phyloP scores from a whole-genome alignment of 305 asterid genomes.

The Ilex paraguariensis region DNA sequence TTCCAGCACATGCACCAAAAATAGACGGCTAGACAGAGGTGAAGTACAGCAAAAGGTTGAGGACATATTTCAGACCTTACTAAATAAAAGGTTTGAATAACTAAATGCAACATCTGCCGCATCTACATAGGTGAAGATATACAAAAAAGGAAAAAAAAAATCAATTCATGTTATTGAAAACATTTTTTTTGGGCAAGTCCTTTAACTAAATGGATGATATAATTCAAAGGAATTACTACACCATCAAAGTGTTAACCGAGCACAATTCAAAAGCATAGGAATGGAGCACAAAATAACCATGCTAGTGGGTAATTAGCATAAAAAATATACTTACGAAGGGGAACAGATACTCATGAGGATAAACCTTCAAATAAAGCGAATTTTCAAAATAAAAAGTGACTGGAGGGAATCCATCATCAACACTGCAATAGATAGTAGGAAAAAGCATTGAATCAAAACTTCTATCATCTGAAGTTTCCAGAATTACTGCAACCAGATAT shows the following conservation, averaged over 20 bases:
- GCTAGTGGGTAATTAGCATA: neutral
- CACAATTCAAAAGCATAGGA: neutral
- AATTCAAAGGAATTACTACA: too few relatives aligned
- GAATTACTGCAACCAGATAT: neutral
- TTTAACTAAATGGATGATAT: neutral
- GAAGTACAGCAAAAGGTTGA: too few relatives aligned
- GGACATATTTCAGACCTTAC: too few relatives aligned
- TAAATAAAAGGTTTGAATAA: too few relatives aligned
- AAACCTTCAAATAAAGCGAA: conserved; percentile 75
- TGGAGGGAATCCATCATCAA: conserved; percentile 86
- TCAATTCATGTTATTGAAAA: neutral
- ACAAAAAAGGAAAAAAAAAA: neutral
- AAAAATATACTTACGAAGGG: conserved; percentile 72
- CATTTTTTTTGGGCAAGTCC: neutral
- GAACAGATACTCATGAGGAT: conserved; percentile 91
- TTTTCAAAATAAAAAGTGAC: conserved; percentile 86
- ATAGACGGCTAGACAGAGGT: too few relatives aligned
- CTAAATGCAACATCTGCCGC: too few relatives aligned
- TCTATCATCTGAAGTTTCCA: neutral
- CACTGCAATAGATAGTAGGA: conserved; percentile 50
- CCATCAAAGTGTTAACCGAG: too few relatives aligned
- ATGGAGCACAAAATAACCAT: conserved; percentile 5
- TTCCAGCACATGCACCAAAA: too few relatives aligned
- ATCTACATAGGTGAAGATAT: neutral
- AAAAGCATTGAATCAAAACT: conserved; percentile 8